Percentiles rank a stretch among this genome's conserved stretches.
These are phyloP conservation scores for Lepidium sativum DNA, from an alignment of 345 rosid genomes.

Conservation along the genomic window DNA sequence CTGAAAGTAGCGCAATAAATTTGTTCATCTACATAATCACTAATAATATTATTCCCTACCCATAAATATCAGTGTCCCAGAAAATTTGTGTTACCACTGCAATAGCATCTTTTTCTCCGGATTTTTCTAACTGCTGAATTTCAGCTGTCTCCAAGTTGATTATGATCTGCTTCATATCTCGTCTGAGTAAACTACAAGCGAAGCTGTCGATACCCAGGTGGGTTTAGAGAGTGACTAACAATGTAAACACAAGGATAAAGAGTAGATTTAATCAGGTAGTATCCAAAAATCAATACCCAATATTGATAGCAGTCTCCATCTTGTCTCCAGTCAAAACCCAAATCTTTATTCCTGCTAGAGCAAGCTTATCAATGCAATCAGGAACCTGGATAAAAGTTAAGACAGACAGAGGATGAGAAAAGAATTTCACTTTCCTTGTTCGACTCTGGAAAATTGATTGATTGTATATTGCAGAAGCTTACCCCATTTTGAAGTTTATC, in stretches of 20 bases:
- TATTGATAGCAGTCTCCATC: slow-evolving; percentile 99
- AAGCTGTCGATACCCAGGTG: slow-evolving; percentile 45
- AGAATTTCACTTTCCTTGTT: neutral
- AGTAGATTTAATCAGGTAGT: neutral
- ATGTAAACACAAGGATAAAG: neutral
- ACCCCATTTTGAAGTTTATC: slow-evolving; percentile 98
- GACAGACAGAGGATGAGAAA: neutral
- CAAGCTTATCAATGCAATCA: slow-evolving; percentile 96
- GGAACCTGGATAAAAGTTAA: slow-evolving; percentile 52
- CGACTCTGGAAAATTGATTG: neutral
- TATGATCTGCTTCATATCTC: too few relatives aligned
- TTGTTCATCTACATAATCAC: neutral
- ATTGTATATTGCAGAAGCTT: slow-evolving; percentile 18
- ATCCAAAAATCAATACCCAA: slow-evolving; percentile 49
- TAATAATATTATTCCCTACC: neutral
- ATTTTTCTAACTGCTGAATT: slow-evolving; percentile 61
- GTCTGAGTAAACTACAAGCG: slow-evolving; percentile 91
- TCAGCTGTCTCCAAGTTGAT: too few relatives aligned
- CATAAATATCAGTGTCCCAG: neutral
- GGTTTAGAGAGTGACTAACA: slow-evolving; percentile 21
- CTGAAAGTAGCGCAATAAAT: slow-evolving; percentile 30
- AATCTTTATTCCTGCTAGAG: slow-evolving; percentile 94
- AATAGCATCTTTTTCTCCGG: slow-evolving; percentile 53
- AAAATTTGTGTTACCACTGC: slow-evolving; percentile 39
- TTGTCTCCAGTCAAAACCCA: slow-evolving; percentile 99